A percentile compares a stretch with the other conserved stretches of the same genome.
These are phyloP conservation scores for Hypoxylon sp. DNA, from an alignment of 2,329 filamentous ascomycete species.

Conservation along the genomic window DNA sequence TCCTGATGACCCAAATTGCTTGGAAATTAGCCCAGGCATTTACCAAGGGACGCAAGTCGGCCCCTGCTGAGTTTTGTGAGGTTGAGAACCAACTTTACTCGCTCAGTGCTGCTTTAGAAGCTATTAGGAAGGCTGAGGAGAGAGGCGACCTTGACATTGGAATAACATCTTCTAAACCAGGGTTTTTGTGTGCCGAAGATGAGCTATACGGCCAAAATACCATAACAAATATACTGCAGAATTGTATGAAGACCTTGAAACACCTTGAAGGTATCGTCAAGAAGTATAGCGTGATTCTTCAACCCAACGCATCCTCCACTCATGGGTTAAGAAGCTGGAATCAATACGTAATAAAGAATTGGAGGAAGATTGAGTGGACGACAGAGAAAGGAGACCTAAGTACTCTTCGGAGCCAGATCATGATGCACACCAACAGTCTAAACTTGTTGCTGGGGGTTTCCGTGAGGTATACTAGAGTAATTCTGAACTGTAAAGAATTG, in stretches of 20 bases:
- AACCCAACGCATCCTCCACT: constrained; percentile 12
- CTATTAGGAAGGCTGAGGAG: constrained; percentile 33
- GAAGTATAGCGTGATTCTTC: constrained; percentile 42
- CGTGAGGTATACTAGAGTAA: constrained; percentile 23
- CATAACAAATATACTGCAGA: constrained; percentile 38
- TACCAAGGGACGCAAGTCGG: constrained; percentile 52
- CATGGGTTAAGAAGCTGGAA: constrained; percentile 41
- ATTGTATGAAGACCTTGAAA: constrained; percentile 40
- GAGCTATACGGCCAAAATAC: constrained; percentile 22
- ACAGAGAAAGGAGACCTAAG: constrained; percentile 51
- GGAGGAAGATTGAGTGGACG: constrained; percentile 53
- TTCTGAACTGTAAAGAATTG: background rate
- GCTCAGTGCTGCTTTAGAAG: constrained; percentile 50
- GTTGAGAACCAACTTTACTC: constrained; percentile 54
- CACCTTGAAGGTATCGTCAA: constrained; percentile 46
- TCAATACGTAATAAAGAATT: constrained; percentile 47
- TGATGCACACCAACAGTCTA: constrained; percentile 49
- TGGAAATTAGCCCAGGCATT: constrained; percentile 51
- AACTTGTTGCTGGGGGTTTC: constrained; percentile 47
- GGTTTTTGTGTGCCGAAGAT: background rate
- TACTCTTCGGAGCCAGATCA: constrained; percentile 46
- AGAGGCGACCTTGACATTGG: constrained; percentile 12
- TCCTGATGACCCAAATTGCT: constrained; percentile 52
- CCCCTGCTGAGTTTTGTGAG: constrained; percentile 52
- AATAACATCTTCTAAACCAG: background rate